These are phyloP conservation scores for Penicillium taxi DNA, from an alignment of 495 filamentous ascomycete species.

Conservation along the genomic window DNA sequence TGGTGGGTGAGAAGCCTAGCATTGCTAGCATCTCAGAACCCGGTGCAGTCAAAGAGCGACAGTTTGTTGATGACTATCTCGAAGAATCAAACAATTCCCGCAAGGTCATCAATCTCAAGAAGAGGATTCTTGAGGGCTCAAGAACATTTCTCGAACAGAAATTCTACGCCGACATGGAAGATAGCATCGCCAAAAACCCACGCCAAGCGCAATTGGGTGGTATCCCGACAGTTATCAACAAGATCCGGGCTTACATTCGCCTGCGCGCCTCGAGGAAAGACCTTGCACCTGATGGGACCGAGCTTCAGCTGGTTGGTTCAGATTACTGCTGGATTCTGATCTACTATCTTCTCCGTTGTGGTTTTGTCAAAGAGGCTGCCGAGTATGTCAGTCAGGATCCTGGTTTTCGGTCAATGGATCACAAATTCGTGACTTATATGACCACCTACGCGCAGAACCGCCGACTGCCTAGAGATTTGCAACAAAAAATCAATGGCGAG, in stretches of 20 bases:
- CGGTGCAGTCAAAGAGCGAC: slow-evolving; percentile 59
- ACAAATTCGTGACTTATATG: slow-evolving; percentile 84
- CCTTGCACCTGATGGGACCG: slow-evolving; percentile 63
- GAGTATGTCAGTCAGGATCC: slow-evolving; percentile 74
- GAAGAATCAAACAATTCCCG: slow-evolving; percentile 58
- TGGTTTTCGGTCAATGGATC: slow-evolving; percentile 81
- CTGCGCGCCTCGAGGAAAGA: slow-evolving; percentile 68
- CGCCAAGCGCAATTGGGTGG: slow-evolving; percentile 85
- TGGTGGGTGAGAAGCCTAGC: slow-evolving; percentile 57
- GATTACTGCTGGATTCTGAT: slow-evolving; percentile 91
- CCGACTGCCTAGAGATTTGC: slow-evolving; percentile 64
- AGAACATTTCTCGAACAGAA: slow-evolving; percentile 64
- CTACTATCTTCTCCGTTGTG: slow-evolving; percentile 84
- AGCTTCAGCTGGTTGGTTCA: slow-evolving; percentile 60
- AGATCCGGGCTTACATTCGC: slow-evolving; percentile 84
- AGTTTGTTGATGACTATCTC: slow-evolving; percentile 64
- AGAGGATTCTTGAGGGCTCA: slow-evolving; percentile 69
- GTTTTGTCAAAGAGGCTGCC: slow-evolving; percentile 74
- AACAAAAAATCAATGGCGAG: slow-evolving; percentile 78
- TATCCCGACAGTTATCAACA: slow-evolving; percentile 76
- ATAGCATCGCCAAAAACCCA: slow-evolving; percentile 69
- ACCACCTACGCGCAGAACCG: slow-evolving; percentile 65
- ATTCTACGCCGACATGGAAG: slow-evolving; percentile 66
- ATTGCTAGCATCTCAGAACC: slow-evolving; percentile 44
- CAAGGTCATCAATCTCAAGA: slow-evolving; percentile 54